phyloP scores from a whole-genome alignment of 1,139 yeast genomes.

The Diutina catenulata region DNA sequence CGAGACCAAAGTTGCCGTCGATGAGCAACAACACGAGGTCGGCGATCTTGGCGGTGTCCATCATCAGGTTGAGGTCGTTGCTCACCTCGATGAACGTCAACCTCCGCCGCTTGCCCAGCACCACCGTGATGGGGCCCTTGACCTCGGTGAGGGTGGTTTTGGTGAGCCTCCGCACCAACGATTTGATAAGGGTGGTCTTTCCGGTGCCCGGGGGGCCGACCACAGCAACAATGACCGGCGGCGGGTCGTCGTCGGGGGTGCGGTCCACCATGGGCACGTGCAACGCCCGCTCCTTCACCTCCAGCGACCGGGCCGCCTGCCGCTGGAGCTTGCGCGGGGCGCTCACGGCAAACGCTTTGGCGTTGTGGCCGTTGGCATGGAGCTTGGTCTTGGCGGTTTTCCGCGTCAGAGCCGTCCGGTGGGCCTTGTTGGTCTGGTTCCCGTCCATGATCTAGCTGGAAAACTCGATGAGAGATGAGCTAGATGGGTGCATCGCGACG shows the following conservation, averaged over 20 bases:
- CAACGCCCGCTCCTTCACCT: slow-evolving; percentile 71
- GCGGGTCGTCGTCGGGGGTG: slow-evolving; percentile 96
- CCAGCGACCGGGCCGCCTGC: slow-evolving; percentile 77
- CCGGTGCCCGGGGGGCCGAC: slow-evolving; percentile 99
- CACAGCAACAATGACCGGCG: slow-evolving; percentile 91
- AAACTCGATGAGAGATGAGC: too few relatives aligned
- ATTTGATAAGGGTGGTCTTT: slow-evolving; percentile 83
- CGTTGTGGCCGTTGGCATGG: slow-evolving; percentile 86
- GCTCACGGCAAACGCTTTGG: slow-evolving; percentile 87
- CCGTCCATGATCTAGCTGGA: background rate
- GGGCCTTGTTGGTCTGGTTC: slow-evolving; percentile 1
- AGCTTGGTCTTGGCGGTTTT: slow-evolving; percentile 66
- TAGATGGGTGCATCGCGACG: too few relatives aligned
- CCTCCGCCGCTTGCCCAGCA: slow-evolving; percentile 88
- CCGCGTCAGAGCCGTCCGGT: slow-evolving; percentile 3
- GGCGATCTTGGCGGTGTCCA: slow-evolving; percentile 91
- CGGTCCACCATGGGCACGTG: slow-evolving; percentile 98
- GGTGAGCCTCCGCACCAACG: slow-evolving; percentile 79
- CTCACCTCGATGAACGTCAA: slow-evolving; percentile 88
- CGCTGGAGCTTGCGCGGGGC: slow-evolving; percentile 85
- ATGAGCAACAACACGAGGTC: slow-evolving; percentile 81
- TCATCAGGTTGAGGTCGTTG: slow-evolving; percentile 90
- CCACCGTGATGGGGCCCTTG: slow-evolving; percentile 96
- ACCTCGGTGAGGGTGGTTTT: slow-evolving; percentile 78
- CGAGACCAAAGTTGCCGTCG: slow-evolving; percentile 97